These are phyloP conservation scores for Penicillium aurantiogriseum DNA, from an alignment of 2,329 filamentous ascomycete species.

Conservation along the genomic window DNA sequence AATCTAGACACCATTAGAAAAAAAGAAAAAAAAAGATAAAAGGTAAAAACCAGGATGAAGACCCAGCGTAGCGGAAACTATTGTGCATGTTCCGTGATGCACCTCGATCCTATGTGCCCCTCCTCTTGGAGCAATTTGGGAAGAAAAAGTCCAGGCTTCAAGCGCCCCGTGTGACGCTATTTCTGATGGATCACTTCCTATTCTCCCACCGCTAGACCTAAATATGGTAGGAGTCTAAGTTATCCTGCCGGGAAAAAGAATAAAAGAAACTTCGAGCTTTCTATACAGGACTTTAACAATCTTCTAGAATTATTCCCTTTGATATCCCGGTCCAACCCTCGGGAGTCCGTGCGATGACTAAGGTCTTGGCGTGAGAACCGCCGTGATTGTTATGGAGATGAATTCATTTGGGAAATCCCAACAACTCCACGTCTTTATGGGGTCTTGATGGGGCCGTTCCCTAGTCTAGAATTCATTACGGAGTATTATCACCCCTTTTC, in stretches of 20 bases:
- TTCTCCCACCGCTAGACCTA: conserved; percentile 13
- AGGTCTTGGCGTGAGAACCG: not conserved
- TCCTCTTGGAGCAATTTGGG: not conserved
- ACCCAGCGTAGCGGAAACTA: conserved; percentile 11
- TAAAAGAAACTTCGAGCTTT: not conserved
- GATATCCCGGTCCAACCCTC: not conserved
- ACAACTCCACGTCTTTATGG: conserved; percentile 18
- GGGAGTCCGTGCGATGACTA: not conserved
- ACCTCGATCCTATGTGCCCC: conserved; percentile 8
- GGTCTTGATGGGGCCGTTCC: conserved; percentile 14
- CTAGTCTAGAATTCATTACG: conserved; percentile 7
- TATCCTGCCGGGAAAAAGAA: not conserved
- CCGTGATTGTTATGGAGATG: not conserved
- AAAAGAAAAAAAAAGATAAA: not conserved
- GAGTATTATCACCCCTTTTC: not conserved
- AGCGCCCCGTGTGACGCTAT: conserved; percentile 5
- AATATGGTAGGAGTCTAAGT: conserved; percentile 5
- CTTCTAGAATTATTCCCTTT: not conserved
- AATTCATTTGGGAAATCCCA: conserved; percentile 1
- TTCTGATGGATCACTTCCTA: conserved; percentile 23
- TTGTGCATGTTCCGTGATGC: conserved; percentile 10
- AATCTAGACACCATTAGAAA: not conserved
- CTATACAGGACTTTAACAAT: not conserved
- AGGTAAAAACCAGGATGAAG: not conserved
- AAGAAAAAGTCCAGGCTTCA: not conserved